These are phyloP conservation scores for Thraustochytrium sp. DNA, from an alignment of 352 stramenopile genomes.

Conservation along the genomic window DNA sequence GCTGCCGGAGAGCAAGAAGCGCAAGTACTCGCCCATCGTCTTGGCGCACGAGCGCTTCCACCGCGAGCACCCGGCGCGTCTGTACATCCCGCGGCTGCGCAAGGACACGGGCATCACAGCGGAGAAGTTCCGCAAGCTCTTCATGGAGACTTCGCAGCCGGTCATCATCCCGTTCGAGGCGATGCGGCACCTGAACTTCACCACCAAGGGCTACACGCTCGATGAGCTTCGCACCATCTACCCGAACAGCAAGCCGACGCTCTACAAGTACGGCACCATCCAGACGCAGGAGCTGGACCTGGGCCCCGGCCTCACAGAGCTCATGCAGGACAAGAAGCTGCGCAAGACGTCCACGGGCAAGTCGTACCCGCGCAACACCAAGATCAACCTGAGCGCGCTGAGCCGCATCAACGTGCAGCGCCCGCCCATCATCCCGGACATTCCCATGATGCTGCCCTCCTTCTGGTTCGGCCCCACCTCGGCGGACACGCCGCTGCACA, in stretches of 20 bases:
- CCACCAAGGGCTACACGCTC: constrained; percentile 34
- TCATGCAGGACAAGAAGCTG: constrained; percentile 38
- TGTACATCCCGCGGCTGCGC: constrained; percentile 34
- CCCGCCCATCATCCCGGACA: constrained; percentile 38
- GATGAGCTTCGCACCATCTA: constrained; percentile 41
- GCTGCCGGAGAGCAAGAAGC: constrained; percentile 37
- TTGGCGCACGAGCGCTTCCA: constrained; percentile 36
- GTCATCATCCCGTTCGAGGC: constrained; percentile 46
- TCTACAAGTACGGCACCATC: constrained; percentile 45
- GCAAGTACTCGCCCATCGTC: constrained; percentile 41
- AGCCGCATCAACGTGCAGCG: constrained; percentile 11
- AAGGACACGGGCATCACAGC: constrained; percentile 7
- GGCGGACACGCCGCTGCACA: constrained; percentile 23
- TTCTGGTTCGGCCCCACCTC: constrained; percentile 40
- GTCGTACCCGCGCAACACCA: constrained; percentile 41
- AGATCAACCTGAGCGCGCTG: constrained; percentile 17
- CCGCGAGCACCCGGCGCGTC: constrained; percentile 17
- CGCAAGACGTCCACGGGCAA: constrained; percentile 21
- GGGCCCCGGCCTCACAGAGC: not conserved
- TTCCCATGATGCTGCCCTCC: constrained; percentile 36
- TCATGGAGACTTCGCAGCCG: constrained; percentile 43
- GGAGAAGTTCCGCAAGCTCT: constrained; percentile 38
- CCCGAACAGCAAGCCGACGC: constrained; percentile 35
- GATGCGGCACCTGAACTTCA: constrained; percentile 44
- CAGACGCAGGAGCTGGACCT: constrained; percentile 4